A percentile compares a stretch with the other conserved stretches of the same genome.
phyloP scores from a whole-genome alignment of 441 rosid genomes.

The Populus trichocarpa region DNA sequence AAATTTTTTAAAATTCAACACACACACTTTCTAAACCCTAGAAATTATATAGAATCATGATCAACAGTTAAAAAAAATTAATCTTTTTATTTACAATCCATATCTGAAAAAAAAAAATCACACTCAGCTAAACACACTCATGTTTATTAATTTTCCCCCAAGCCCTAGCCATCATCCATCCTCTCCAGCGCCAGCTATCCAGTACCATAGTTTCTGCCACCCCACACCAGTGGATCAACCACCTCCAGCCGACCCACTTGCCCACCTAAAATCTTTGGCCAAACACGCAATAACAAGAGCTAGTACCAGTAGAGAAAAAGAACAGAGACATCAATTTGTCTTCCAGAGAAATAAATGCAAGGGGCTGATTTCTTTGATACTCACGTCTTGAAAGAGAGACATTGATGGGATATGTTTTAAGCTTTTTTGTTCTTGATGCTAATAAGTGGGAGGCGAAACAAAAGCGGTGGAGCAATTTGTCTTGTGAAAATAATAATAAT shows the following conservation, averaged over 20 bases:
- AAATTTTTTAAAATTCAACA: too few species aligned
- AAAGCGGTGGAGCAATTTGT: neutral
- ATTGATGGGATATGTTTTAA: neutral
- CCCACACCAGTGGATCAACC: neutral
- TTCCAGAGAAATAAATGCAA: neutral
- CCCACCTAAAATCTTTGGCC: neutral
- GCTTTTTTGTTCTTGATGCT: neutral
- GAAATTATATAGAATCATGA: neutral
- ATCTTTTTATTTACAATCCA: neutral
- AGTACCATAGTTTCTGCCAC: neutral
- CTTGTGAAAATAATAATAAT: neutral
- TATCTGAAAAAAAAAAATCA: neutral
- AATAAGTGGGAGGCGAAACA: neutral
- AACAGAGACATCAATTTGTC: neutral
- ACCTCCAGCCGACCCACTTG: neutral
- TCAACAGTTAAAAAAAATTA: neutral
- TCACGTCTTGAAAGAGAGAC: neutral
- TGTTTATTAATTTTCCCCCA: neutral
- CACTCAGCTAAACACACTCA: neutral
- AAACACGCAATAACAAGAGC: neutral
- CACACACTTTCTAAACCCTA: neutral
- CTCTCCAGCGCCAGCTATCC: neutral
- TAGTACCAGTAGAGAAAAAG: neutral
- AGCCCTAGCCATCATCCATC: neutral
- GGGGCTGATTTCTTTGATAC: neutral